Base-by-base conservation (phyloP, 2,329 filamentous ascomycete species). In the Diplodia intermedia region DNA sequence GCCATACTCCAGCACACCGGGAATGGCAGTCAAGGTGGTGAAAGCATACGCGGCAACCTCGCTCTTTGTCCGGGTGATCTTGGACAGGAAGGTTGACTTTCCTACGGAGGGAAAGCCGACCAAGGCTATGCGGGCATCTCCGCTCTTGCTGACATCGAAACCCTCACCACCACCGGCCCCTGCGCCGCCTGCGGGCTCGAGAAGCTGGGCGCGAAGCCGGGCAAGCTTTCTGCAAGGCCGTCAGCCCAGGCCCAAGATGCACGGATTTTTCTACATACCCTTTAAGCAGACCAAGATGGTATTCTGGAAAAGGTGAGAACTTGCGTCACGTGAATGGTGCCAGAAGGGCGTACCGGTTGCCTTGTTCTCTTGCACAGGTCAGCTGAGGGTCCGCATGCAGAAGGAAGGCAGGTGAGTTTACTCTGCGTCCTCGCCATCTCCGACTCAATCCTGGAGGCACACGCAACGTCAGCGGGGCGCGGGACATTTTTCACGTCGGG, bases 371-470 rank as follows among this genome's bases (percentile, higher is more conserved):
- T 76, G 75, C 70, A 69, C 52, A 49, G 55, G 70, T 84, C 71
- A 85, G 82, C 71, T 68, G 62, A 33, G 20, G 29, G 5, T 55
- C 9, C 29, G n/a, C 38, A 23, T 52, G 33, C 12, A 43, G 11
- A n/a, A 56, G 4, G 31, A 63, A 33, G 43, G 54, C 56, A 31
- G 43, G 72, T 74, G 31, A 20, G 75, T 88, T 85, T 88, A 97
- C 94, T 99, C 85, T 99, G 95, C 76, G 95, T 99, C 89, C 88
- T 94, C 80, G 88, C 90, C 95, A 99, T 99, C 90, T 99, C 95
- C 83, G 97, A 94, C 88, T 99, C 95, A 77, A 99, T 99, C 89
- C 94, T 68, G 47, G 23, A 43, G 52, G 50, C 67, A 66, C 31
- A 33, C 3, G 53, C 43, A 20, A 47, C 61, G 20, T 60, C 52